Evolutionary conservation across 1,284 basidiomycete genomes (phyloP).

Genomic region (Malassezia equina): DNA sequence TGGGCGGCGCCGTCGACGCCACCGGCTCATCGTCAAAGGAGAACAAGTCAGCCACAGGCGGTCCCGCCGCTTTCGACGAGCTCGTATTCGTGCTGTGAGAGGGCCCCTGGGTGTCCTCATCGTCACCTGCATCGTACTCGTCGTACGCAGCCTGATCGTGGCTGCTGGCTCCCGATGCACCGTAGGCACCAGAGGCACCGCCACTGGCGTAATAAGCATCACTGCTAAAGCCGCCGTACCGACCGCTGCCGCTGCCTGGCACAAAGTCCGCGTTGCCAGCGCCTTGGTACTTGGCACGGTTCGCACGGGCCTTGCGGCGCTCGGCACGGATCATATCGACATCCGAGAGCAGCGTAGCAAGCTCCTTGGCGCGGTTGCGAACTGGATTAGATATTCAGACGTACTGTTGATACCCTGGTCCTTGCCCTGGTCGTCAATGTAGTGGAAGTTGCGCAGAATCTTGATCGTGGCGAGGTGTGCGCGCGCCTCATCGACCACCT

Average conservation of each 20-base stretch:
- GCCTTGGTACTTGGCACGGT: constrained; percentile 82
- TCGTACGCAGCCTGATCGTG: constrained; percentile 55
- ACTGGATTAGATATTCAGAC: constrained; percentile 55
- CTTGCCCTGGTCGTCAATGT: constrained; percentile 96
- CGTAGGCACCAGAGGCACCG: constrained; percentile 53
- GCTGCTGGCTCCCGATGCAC: constrained; percentile 48
- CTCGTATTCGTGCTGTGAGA: constrained; percentile 14
- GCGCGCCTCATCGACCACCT: constrained; percentile 92
- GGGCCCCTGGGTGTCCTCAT: constrained; percentile 56
- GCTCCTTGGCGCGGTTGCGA: constrained; percentile 82
- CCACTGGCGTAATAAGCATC: constrained; percentile 54
- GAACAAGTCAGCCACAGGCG: constrained; percentile 59
- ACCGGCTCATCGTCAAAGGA: constrained; percentile 63
- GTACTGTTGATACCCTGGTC: constrained; percentile 95
- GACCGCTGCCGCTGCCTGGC: constrained; percentile 54
- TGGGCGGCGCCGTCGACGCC: constrained; percentile 41
- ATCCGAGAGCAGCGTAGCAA: constrained; percentile 77
- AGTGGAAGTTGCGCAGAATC: constrained; percentile 95
- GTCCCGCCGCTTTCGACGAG: constrained; percentile 12
- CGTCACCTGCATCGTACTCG: constrained; percentile 94
- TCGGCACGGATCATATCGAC: constrained; percentile 82
- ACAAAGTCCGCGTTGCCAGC: constrained; percentile 67
- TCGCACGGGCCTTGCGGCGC: constrained; percentile 83
- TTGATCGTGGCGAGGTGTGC: constrained; percentile 90
- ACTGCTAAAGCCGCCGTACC: constrained; percentile 74